These are phyloP conservation scores for Exophiala bonariae DNA, from an alignment of 2,329 filamentous ascomycete species.

Conservation along the genomic window DNA sequence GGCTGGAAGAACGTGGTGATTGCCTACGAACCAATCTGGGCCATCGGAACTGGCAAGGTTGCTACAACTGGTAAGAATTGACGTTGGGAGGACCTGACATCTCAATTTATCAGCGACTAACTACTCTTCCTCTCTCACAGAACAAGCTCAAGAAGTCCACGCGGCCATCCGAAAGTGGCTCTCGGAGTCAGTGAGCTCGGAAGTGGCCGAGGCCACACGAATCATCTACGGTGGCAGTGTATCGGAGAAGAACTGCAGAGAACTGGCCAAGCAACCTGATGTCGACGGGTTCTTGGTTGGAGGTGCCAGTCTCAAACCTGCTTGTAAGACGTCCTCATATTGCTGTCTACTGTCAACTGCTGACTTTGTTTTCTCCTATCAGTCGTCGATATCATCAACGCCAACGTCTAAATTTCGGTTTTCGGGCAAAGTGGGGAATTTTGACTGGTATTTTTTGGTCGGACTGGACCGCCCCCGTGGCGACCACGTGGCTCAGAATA, in stretches of 20 bases:
- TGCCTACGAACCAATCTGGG: constrained; percentile 98
- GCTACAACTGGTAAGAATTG: constrained; percentile 57
- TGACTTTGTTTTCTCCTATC: constrained; percentile 16
- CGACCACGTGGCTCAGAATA: too few relatives aligned
- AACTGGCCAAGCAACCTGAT: constrained; percentile 86
- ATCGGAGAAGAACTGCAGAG: constrained; percentile 95
- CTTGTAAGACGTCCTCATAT: constrained; percentile 61
- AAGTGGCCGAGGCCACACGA: constrained; percentile 81
- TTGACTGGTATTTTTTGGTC: not conserved
- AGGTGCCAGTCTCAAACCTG: constrained; percentile 94
- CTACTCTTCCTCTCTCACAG: constrained; percentile 35
- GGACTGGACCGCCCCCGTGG: not conserved
- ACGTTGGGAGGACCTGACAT: too few relatives aligned
- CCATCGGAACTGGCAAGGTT: constrained; percentile 88
- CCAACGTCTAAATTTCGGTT: constrained; percentile 45
- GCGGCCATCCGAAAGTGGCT: constrained; percentile 90
- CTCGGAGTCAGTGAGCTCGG: constrained; percentile 68
- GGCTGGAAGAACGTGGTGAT: constrained; percentile 96
- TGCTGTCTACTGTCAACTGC: not conserved
- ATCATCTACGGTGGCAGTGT: constrained; percentile 97
- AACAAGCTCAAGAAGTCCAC: constrained; percentile 93
- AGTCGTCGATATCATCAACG: constrained; percentile 71
- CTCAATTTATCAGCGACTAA: not conserved
- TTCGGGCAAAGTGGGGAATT: too few relatives aligned
- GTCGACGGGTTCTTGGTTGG: constrained; percentile 98